Base-by-base conservation (phyloP, 208 protist species). In the Phytomonas francai region DNA sequence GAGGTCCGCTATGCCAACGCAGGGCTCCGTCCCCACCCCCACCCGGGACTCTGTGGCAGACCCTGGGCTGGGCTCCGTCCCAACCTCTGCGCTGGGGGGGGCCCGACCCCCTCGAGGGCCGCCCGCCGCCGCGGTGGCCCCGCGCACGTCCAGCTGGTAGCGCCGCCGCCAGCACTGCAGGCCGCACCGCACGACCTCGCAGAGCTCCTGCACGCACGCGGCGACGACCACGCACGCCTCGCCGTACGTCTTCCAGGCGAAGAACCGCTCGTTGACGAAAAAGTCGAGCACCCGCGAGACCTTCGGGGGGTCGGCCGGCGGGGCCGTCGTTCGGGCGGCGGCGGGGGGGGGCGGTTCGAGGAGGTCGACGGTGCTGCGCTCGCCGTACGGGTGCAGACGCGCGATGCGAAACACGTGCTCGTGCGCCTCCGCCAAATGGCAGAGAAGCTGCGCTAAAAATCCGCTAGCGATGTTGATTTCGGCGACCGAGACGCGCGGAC, bases 401-500 rank as follows among this genome's bases (percentile, higher is more conserved):
- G 75, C 74, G 9, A 59, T 68, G 0, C 65, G 22, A 11, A 91
- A 81, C 29, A 58, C 12, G 58, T 88, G 83, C 8, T 68, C 34
- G 60, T 94, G 78, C 28, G 72, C 63, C 14, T 81, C 65, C 0
- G 78, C 78, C 0, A 92, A 59, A 34, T 79, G 67, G 31, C 73
- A 65, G 7, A 94, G 65, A 11, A 92, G 72, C 30, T 80, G 66
- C 36, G 83, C 59, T 3, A 92, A 49, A 45, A 81, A 83, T 7
- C 84, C 85, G 66, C 89, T 91, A 6, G 89, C 89, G 19, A 78
- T 74, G 63, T 94, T 94, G 32, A 91, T 76, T 60, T 94, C 89
- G 3, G 54, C 58, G 28, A 73, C 36, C 34, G 81, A 79, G 9
- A 91, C 81, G n/a, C 68, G 67, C 30, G 28, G 31, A 59, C 70